Conservation (phyloP, 768 basidiomycete species). For the Tricholoma flavovirens region DNA sequence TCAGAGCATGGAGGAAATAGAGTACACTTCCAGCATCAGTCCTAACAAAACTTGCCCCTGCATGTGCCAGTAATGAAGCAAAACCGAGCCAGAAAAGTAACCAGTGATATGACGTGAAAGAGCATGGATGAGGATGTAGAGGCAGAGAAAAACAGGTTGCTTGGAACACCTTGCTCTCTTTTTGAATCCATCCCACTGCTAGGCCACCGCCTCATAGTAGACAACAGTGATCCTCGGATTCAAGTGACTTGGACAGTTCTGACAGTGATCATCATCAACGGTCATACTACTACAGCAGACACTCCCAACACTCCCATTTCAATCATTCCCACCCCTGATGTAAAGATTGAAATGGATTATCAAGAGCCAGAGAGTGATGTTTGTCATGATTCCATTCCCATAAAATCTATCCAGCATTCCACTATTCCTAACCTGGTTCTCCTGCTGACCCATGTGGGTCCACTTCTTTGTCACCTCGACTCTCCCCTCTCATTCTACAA, state of each 20-base stretch:
- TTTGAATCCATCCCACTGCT: slow-evolving; percentile 28
- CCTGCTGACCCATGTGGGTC: slow-evolving; percentile 49
- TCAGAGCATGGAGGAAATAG: slow-evolving; percentile 95
- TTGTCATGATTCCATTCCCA: slow-evolving; percentile 51
- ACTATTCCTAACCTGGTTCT: slow-evolving; percentile 34
- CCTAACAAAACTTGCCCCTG: slow-evolving; percentile 76
- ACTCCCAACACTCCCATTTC: slow-evolving; percentile 59
- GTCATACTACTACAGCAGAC: slow-evolving; percentile 37
- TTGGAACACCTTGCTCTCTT: slow-evolving; percentile 86
- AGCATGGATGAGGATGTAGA: slow-evolving; percentile 97
- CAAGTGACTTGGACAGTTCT: slow-evolving; percentile 74
- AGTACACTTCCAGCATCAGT: slow-evolving; percentile 79
- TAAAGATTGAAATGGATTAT: slow-evolving; percentile 60
- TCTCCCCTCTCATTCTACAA: slow-evolving; percentile 19
- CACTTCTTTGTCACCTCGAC: slow-evolving; percentile 13
- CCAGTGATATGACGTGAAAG: slow-evolving; percentile 85
- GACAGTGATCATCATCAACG: slow-evolving; percentile 51
- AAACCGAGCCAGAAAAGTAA: slow-evolving; percentile 65
- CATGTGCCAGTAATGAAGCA: slow-evolving; percentile 63
- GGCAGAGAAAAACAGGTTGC: slow-evolving; percentile 86
- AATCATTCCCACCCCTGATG: slow-evolving; percentile 39
- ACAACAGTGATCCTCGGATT: slow-evolving; percentile 77
- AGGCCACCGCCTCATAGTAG: slow-evolving; percentile 33
- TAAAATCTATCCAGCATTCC: slow-evolving; percentile 37
- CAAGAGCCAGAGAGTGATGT: slow-evolving; percentile 64